Percentiles rank a stretch among this genome's conserved stretches.
Conservation (phyloP, 2,329 filamentous ascomycete species). For the Penicillium sp. region DNA sequence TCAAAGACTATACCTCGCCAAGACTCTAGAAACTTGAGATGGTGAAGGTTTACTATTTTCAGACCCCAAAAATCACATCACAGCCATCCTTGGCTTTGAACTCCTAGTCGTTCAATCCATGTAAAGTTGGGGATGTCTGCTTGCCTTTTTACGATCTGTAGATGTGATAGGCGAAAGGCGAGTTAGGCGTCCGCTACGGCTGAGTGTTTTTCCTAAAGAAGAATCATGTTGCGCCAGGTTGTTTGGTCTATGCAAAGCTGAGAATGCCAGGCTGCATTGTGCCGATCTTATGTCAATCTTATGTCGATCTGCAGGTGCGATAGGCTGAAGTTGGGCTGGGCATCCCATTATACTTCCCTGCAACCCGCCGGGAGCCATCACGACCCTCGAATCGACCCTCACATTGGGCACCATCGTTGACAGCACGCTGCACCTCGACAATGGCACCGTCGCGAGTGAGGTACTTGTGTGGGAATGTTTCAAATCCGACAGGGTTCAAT, state of each 20-base stretch:
- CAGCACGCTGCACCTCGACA: slow-evolving; percentile 20
- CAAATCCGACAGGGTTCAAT: neutral
- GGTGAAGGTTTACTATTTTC: neutral
- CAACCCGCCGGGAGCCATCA: no score
- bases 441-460: slow-evolving; percentile 19
- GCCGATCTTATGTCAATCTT: neutral
- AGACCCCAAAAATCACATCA: neutral
- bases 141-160: neutral
- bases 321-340: neutral
- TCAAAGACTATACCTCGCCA: neutral
- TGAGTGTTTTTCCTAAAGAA: neutral
- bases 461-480: slow-evolving; percentile 32
- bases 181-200: neutral
- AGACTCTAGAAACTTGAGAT: neutral
- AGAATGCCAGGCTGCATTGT: neutral
- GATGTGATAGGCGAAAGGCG: neutral
- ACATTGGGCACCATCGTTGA: slow-evolving; percentile 12
- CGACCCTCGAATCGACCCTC: neutral
- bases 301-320: neutral
- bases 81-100: neutral
- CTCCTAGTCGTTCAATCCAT: neutral
- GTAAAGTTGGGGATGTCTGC: neutral
- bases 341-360: no score
- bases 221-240: neutral
- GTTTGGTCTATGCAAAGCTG: neutral